Evolutionary conservation across 2,329 filamentous ascomycete species (phyloP).

Genomic region (Chrysoporthe austroafricana): DNA sequence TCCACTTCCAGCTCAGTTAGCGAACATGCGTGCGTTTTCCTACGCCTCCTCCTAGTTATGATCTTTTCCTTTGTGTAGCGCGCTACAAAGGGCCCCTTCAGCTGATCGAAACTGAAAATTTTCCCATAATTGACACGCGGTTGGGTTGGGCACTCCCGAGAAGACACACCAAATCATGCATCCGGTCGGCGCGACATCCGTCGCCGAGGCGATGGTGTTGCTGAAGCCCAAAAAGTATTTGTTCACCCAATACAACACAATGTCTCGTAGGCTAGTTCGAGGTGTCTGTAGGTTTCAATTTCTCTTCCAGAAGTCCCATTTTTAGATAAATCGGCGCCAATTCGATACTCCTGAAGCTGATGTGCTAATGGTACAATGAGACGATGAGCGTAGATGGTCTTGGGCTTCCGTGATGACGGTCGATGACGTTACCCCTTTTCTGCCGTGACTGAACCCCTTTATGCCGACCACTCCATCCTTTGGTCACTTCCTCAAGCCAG

Average conservation of each 20-base stretch:
- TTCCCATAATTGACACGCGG: too few species aligned
- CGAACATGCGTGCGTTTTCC: background rate
- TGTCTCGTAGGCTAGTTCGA: too few species aligned
- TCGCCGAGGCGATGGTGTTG: too few species aligned
- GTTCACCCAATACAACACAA: too few species aligned
- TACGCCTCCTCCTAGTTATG: background rate
- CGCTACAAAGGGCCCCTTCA: background rate
- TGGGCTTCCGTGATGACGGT: background rate
- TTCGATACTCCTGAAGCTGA: too few species aligned
- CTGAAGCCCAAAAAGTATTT: too few species aligned
- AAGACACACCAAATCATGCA: too few species aligned
- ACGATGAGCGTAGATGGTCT: background rate
- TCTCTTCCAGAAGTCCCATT: background rate
- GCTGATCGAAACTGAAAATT: too few species aligned
- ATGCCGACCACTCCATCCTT: background rate
- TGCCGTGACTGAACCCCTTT: background rate
- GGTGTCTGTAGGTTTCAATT: background rate
- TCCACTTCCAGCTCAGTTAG: background rate
- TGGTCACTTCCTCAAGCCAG: background rate
- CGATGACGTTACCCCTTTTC: background rate
- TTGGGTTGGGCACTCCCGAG: too few species aligned
- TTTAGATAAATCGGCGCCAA: background rate
- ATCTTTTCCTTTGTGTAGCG: background rate
- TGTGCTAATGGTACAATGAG: background rate
- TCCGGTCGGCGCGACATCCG: too few species aligned